phyloP scores from a whole-genome alignment of 352 stramenopile species.

The Phytophthora litchii region DNA sequence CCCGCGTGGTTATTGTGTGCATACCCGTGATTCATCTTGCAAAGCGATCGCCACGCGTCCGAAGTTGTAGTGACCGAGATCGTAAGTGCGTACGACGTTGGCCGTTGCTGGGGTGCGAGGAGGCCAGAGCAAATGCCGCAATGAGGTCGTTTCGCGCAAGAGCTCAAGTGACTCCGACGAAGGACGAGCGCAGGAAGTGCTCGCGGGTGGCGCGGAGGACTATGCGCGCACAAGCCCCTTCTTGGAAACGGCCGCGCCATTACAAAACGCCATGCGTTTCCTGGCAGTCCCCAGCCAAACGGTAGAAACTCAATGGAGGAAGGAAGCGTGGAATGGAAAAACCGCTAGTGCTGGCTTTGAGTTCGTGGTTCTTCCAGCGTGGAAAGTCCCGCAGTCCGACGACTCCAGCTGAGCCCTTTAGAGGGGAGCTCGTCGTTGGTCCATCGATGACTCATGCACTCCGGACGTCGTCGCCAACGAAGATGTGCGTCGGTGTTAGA shows the following conservation, averaged over 20 bases:
- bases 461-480: slow-evolving; percentile 15
- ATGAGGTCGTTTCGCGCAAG: slow-evolving; percentile 26
- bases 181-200: slow-evolving; percentile 4
- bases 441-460: slow-evolving; percentile 15
- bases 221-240: slow-evolving; percentile 15
- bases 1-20: slow-evolving; percentile 20
- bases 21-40: slow-evolving; percentile 31
- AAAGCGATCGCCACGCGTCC: slow-evolving; percentile 1
- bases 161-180: slow-evolving; percentile 17
- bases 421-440: slow-evolving; percentile 1
- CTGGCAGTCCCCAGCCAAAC: slow-evolving; percentile 8
- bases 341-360: background rate
- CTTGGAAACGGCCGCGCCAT: slow-evolving; percentile 22
- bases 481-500: slow-evolving; percentile 22
- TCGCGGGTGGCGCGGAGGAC: slow-evolving; percentile 15
- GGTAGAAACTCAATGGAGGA: too few relatives aligned
- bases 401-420: slow-evolving; percentile 27
- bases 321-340: slow-evolving; percentile 18
- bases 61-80: slow-evolving; percentile 1
- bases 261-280: slow-evolving; percentile 26
- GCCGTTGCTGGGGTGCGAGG: slow-evolving; percentile 14
- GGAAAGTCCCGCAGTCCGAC: slow-evolving; percentile 12
- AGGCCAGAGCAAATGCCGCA: slow-evolving; percentile 32
- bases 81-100: slow-evolving; percentile 6
- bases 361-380: too few relatives aligned